Base-by-base conservation (phyloP, 1,284 basidiomycete species). In the Sutorius eximius region DNA sequence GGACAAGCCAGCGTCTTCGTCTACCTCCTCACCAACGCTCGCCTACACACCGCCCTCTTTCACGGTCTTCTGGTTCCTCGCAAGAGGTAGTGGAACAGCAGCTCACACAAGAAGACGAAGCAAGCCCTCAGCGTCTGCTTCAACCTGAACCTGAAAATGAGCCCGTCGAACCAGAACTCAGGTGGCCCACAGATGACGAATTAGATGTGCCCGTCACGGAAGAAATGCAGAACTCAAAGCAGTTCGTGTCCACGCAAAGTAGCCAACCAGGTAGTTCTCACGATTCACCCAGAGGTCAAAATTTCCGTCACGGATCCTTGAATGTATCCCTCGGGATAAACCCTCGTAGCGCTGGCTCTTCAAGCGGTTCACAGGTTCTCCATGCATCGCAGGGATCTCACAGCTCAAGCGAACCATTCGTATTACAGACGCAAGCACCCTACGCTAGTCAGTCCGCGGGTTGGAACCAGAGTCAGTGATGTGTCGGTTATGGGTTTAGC, bases 381-480 rank as follows among this genome's bases (percentile, higher is more conserved):
- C 44, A 24, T 43, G 12, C 59, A 48, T 64, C 60, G 6, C 65
- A 70, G 52, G 60, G 55, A 52, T 54, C 62, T 16, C 44, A 54
- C 49, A 30, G 34, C 32, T 52, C 61, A 16, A 60, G 45, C 34
- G 59, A 61, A 47, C 62, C 55, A 41, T 65, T 72, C 20, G 49
- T 61, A 52, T 71, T 80, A 41, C 78, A 77, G 59, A 80, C 80
- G 3, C 82, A 83, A 60, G 79, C 81, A 32, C 77, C 77, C 10
- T 83, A 82, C 58, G 64, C 70, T 37, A 82, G 80, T 56, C 80
- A 79, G 59, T 20, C 40, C 29, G 33, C 24, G n/a, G 53, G 46
- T 30, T 68, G 57, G 56, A 59, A 61, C 48, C 51, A 67, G 46
- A 49, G 42, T 52, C 44, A 46, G 29, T 68, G 55, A 66, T 18